These are phyloP conservation scores for Pleurotus giganteus DNA, from an alignment of 768 basidiomycete species.

Conservation along the genomic window DNA sequence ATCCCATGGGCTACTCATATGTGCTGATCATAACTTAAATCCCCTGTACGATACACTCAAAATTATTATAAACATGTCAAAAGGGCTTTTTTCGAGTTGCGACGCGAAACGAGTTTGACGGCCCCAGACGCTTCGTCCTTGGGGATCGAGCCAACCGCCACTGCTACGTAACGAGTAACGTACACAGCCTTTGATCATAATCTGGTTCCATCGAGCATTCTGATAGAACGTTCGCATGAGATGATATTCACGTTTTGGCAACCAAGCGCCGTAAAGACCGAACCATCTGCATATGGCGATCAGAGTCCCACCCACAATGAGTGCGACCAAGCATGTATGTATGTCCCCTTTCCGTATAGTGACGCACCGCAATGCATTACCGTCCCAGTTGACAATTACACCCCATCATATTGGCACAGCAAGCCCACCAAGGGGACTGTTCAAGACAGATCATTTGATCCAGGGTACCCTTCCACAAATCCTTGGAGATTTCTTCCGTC, in stretches of 20 bases:
- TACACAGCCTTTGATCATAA: background rate
- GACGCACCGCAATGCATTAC: background rate
- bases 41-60: background rate
- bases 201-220: background rate
- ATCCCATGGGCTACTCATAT: background rate
- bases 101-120: no score
- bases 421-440: background rate
- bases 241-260: background rate
- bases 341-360: background rate
- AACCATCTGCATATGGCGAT: background rate
- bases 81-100: no score
- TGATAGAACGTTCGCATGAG: background rate
- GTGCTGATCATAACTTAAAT: background rate
- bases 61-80: background rate
- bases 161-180: background rate
- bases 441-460: conserved; percentile 4
- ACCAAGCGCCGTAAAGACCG: conserved; percentile 2
- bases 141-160: no score
- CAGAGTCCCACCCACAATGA: background rate
- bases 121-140: background rate
- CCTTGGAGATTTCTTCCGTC: conserved; percentile 4
- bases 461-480: conserved; percentile 5
- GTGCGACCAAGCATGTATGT: no score
- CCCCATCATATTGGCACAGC: conserved; percentile 2
- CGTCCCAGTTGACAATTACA: background rate